Evolutionary conservation across 2,329 filamentous ascomycete species (phyloP).

Genomic region (Botrytis pseudocinerea): DNA sequence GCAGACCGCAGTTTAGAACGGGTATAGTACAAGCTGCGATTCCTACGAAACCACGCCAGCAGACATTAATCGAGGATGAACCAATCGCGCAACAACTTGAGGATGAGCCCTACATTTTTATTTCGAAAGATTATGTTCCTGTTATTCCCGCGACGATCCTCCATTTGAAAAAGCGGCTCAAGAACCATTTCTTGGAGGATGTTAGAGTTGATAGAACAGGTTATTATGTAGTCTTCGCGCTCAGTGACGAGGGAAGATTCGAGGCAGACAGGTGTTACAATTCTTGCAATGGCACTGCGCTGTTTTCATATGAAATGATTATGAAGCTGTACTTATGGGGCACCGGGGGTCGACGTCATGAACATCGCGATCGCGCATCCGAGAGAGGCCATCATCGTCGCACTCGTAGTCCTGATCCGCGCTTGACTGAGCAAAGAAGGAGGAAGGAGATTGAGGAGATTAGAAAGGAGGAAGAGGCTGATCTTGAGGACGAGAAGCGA

Average conservation of each 20-base stretch:
- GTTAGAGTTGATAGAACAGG: slow-evolving; percentile 82
- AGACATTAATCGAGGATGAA: slow-evolving; percentile 58
- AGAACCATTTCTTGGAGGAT: slow-evolving; percentile 76
- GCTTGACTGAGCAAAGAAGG: slow-evolving; percentile 50
- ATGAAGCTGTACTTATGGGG: slow-evolving; percentile 71
- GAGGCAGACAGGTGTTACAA: slow-evolving; percentile 81
- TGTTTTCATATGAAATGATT: slow-evolving; percentile 91
- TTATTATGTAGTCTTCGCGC: slow-evolving; percentile 89
- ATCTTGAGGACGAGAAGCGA: slow-evolving; percentile 86
- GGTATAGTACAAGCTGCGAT: slow-evolving; percentile 36
- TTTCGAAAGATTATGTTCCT: slow-evolving; percentile 83
- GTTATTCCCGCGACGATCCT: slow-evolving; percentile 81
- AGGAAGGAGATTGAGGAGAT: slow-evolving; percentile 67
- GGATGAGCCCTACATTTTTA: slow-evolving; percentile 84
- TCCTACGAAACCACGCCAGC: slow-evolving; percentile 49
- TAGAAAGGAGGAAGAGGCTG: slow-evolving; percentile 73
- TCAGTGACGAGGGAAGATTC: slow-evolving; percentile 71
- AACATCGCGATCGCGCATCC: slow-evolving; percentile 26
- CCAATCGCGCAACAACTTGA: slow-evolving; percentile 69
- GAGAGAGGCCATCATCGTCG: slow-evolving; percentile 40
- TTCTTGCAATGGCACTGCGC: slow-evolving; percentile 73
- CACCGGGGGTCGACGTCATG: slow-evolving; percentile 30
- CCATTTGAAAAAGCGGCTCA: slow-evolving; percentile 87
- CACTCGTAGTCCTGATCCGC: slow-evolving; percentile 47
- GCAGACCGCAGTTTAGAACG: slow-evolving; percentile 37